These are phyloP conservation scores for Phaeodactylum tricornutum DNA, from an alignment of 108 stramenopile genomes.

Conservation along the genomic window DNA sequence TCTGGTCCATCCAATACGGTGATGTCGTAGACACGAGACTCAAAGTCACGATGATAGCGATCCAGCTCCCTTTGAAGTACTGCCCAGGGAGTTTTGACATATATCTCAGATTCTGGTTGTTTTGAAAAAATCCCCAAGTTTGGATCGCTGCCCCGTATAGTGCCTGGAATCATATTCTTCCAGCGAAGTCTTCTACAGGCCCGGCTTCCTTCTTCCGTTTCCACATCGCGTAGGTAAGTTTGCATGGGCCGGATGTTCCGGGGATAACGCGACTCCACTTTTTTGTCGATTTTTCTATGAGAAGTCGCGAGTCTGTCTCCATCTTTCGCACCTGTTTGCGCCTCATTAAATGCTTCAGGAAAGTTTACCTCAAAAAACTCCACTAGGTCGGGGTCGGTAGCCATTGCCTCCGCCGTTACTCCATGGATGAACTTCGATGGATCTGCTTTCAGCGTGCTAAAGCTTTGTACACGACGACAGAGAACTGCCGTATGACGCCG, in stretches of 20 bases:
- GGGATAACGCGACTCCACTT: conserved; percentile 1
- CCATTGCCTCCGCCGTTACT: too few species aligned
- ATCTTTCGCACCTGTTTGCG: too few species aligned
- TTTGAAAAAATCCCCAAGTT: conserved; percentile 25
- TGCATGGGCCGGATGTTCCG: conserved; percentile 40
- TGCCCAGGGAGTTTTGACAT: conserved; percentile 64
- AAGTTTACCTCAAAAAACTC: too few species aligned
- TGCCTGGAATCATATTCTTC: conserved; percentile 59
- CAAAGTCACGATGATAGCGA: conserved; percentile 48
- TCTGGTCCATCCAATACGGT: conserved; percentile 39
- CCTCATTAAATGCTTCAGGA: too few species aligned
- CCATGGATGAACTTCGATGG: too few species aligned
- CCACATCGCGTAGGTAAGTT: conserved; percentile 24
- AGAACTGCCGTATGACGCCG: too few species aligned
- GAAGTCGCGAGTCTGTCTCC: too few species aligned
- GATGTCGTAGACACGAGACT: conserved; percentile 63
- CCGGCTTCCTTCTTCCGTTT: conserved; percentile 25
- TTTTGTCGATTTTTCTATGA: conserved; percentile 2
- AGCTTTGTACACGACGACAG: too few species aligned
- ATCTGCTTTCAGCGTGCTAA: too few species aligned
- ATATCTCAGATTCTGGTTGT: conserved; percentile 26
- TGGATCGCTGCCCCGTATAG: conserved; percentile 75
- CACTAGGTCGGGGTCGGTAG: too few species aligned
- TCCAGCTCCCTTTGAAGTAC: conserved; percentile 67
- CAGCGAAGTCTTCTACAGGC: conserved; percentile 11